Evolutionary conservation across 1,284 basidiomycete species (phyloP), one percentile per base, ranked within the genome.

Genomic region (Melampsora americana): DNA sequence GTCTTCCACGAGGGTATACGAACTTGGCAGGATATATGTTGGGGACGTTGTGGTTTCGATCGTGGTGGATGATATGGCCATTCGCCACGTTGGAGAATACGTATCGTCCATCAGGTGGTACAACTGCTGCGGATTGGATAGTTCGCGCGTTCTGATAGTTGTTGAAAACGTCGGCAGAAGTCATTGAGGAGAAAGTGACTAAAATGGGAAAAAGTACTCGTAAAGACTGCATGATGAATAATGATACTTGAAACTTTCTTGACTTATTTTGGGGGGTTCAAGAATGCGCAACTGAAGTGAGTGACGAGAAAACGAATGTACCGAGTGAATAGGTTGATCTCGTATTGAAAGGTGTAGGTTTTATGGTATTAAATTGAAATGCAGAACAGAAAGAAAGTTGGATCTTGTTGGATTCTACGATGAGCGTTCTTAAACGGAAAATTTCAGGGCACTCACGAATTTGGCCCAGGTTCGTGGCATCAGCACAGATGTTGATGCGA

Each of bases 71-170:
- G 5, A 48, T 67, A 32, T 74, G 64, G 5, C 72, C 72, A 14
- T 50, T 74, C 0, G 35, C 72, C 4, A 61, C n/a, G 35, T 74
- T 74, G 16, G 59, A 66, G 42, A 74, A 74, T 1, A 74, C 65
- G 20, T 74, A 74, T 32, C 66, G 53, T 5, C 72, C 72, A 30
- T 74, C 65, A 2, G 35, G 28, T 12, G 72, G 72, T 35, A 74
- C 72, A 26, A 67, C 30, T 5, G 72, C 61, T 28, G 72, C n/a
- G 7, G 64, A 66, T 61, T 74, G 72, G 23, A 74, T 74, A 12
- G 61, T 30, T 61, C 59, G 65, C 11, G 72, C 72, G 66, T 74
- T 74, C 30, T 60, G 48, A 60, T 67, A 67, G 30, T 74, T 74
- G n/a, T 74, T 67, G 42, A 74, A 74, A 50, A 67, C 62, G 28